These are phyloP conservation scores for Fraxinus floribunda DNA, from an alignment of 305 asterid genomes.

Conservation along the genomic window DNA sequence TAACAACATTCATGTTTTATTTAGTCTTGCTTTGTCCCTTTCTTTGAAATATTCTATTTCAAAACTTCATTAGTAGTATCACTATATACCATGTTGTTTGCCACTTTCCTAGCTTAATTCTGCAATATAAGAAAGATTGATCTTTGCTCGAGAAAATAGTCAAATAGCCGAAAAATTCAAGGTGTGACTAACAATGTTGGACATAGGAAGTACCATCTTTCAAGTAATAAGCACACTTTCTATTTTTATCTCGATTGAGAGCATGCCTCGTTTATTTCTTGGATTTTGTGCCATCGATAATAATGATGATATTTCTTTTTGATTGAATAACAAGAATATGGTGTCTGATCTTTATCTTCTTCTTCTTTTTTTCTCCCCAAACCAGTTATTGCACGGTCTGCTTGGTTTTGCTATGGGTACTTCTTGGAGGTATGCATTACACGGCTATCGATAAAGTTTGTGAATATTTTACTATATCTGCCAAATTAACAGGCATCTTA, in stretches of 20 bases:
- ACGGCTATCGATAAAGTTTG: neutral
- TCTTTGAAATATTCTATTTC: neutral
- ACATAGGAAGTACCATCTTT: neutral
- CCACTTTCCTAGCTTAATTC: neutral
- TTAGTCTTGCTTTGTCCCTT: neutral
- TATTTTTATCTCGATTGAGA: neutral
- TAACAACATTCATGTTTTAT: neutral
- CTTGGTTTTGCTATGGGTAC: constrained; percentile 90
- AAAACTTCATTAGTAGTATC: neutral
- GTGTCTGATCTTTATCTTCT: neutral
- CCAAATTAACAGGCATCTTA: neutral
- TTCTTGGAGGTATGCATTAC: constrained; percentile 80
- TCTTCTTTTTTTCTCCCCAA: neutral
- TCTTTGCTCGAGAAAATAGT: neutral
- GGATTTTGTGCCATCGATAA: neutral
- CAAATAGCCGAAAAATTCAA: neutral
- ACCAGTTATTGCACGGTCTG: constrained; percentile 85
- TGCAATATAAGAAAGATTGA: neutral
- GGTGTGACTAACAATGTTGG: neutral
- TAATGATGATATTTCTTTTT: neutral
- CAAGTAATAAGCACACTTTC: neutral
- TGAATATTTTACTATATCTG: constrained; percentile 15
- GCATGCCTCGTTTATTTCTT: neutral
- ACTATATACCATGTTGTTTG: neutral
- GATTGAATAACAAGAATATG: neutral